These are phyloP conservation scores for Yarrowia sp. DNA, from an alignment of 805 yeast species.

Conservation along the genomic window DNA sequence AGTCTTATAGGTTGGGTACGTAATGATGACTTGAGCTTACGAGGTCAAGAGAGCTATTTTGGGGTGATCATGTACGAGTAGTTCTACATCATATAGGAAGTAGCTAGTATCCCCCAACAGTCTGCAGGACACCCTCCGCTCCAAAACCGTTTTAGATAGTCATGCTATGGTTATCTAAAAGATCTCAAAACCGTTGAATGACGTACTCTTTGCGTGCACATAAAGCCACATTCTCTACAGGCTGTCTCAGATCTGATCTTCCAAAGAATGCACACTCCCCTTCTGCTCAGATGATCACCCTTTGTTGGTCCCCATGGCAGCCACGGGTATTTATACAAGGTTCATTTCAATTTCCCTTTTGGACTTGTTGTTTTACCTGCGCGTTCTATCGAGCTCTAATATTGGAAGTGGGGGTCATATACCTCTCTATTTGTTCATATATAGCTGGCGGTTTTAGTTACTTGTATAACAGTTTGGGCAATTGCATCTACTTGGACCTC, in stretches of 20 bases:
- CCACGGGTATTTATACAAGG: background rate
- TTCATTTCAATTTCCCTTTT: background rate
- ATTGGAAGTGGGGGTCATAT: background rate
- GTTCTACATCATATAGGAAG: no score
- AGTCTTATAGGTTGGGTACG: background rate
- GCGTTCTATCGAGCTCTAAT: background rate
- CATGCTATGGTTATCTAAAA: background rate
- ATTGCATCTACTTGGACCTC: no score
- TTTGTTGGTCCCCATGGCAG: background rate
- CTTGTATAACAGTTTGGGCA: no score
- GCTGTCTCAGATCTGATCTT: background rate
- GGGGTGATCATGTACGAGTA: no score
- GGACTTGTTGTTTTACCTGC: background rate
- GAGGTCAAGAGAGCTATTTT: no score
- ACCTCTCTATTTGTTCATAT: no score
- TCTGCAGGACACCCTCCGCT: background rate
- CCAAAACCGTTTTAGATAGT: background rate
- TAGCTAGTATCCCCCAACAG: no score
- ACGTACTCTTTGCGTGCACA: background rate
- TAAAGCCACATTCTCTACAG: background rate
- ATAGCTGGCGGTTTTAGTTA: no score
- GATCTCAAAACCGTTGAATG: background rate
- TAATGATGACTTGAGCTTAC: background rate
- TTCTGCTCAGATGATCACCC: background rate
- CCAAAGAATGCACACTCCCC: background rate